Conservation (phyloP, 2,329 filamentous ascomycete genomes). For the Stemphylium vesicarium region DNA sequence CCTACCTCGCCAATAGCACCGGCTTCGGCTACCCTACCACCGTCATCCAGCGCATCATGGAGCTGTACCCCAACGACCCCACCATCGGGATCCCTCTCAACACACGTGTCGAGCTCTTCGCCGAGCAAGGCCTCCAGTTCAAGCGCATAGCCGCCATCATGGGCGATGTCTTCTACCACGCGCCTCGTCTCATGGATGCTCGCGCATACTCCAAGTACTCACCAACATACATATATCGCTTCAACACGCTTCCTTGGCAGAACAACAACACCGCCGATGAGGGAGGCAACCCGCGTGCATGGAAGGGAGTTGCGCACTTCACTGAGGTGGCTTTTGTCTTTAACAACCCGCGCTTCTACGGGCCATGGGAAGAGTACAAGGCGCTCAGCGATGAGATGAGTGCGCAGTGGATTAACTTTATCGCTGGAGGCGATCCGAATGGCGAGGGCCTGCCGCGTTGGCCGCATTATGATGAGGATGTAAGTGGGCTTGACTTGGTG, state of each 20-base stretch:
- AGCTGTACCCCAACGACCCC: conserved; percentile 46
- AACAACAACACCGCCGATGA: conserved; percentile 41
- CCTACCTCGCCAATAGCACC: conserved; percentile 42
- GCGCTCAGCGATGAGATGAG: conserved; percentile 54
- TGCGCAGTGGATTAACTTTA: conserved; percentile 55
- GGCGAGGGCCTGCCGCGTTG: conserved; percentile 45
- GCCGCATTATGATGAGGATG: conserved; percentile 50
- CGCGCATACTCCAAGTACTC: conserved; percentile 56
- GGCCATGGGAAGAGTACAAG: conserved; percentile 49
- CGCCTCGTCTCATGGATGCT: conserved; percentile 54
- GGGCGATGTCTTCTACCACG: conserved; percentile 65
- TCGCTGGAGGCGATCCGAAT: conserved; percentile 50
- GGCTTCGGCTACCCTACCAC: conserved; percentile 40
- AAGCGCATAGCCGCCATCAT: conserved; percentile 60
- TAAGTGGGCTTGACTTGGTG: conserved; percentile 52
- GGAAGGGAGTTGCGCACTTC: conserved; percentile 62
- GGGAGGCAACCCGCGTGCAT: conserved; percentile 52
- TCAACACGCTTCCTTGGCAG: conserved; percentile 56
- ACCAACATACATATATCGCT: conserved; percentile 66
- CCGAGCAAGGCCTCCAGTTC: conserved; percentile 54
- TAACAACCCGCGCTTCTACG: conserved; percentile 49
- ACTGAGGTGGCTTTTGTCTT: conserved; percentile 57
- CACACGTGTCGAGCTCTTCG: conserved; percentile 40
- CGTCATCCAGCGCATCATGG: conserved; percentile 41
- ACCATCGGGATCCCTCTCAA: conserved; percentile 42